Percentiles rank a stretch among this genome's conserved stretches.
These are phyloP conservation scores for Parietaria judaica DNA, from an alignment of 306 rosid species.

Conservation along the genomic window DNA sequence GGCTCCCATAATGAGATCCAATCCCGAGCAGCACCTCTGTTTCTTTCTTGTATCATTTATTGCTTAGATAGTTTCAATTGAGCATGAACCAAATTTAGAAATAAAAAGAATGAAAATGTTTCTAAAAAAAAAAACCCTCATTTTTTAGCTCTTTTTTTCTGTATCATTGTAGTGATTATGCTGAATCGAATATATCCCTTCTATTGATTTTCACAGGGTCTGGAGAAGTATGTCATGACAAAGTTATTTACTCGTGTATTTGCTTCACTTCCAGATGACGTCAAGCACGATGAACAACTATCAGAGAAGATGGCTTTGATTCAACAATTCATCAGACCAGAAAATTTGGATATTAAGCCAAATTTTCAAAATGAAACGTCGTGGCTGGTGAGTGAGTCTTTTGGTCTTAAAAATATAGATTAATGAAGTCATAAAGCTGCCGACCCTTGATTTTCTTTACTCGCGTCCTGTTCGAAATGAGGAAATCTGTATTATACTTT, in stretches of 20 bases:
- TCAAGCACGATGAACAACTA: conserved; percentile 62
- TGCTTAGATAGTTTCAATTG: too few species aligned
- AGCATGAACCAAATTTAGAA: too few species aligned
- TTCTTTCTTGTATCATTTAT: too few species aligned
- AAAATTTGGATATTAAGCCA: conserved; percentile 83
- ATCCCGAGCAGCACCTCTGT: too few species aligned
- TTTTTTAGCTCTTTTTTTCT: background rate
- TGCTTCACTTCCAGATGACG: conserved; percentile 86
- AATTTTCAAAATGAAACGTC: conserved; percentile 84
- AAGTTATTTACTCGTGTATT: conserved; percentile 88
- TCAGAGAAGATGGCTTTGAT: conserved; percentile 78
- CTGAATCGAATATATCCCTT: conserved; percentile 12
- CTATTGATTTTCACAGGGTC: conserved; percentile 50
- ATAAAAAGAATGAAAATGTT: too few species aligned
- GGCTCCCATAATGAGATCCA: too few species aligned
- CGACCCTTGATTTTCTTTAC: too few species aligned
- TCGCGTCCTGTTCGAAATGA: background rate
- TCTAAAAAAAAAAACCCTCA: too few species aligned
- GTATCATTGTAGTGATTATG: background rate
- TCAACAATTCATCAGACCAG: conserved; percentile 90
- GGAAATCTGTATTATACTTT: background rate
- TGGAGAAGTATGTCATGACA: conserved; percentile 99
- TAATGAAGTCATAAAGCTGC: too few species aligned
- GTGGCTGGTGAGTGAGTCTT: conserved; percentile 77
- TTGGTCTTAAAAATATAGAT: too few species aligned